Base-by-base conservation (phyloP, 2,329 filamentous ascomycete genomes). In the Stachybotrys echinatus region DNA sequence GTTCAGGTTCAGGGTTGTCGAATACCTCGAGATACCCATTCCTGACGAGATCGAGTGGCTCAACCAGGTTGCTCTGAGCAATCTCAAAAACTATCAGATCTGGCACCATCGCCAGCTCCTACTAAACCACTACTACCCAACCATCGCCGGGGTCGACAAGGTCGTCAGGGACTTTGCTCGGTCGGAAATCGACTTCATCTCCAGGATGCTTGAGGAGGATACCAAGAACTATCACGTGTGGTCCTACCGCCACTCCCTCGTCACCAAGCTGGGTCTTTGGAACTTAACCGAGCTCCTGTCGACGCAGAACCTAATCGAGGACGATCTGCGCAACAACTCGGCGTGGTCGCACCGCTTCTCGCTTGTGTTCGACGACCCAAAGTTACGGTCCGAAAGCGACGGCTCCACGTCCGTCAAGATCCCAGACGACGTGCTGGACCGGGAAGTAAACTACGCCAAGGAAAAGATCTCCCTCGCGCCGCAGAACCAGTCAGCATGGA, bases 61-160 rank as follows among this genome's bases (percentile, higher is more conserved):
- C 47, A 95, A 96, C 69, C 75, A 83, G 12, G 84, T 94, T 23
- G 89, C 92, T 12, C 75, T 95, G 48, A 77, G 82, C 50, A 87
- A 96, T 66, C 84, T 95, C 62, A 99, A 99, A 70, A 99, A 97
- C 73, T 99, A 99, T 73, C 94, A 99, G 72, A 99, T 99, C 68
- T 99, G 94, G 89, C 83, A 87, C 65, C 83, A 86, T 61, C 78
- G 83, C 22, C 82, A 86, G 66, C 72, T 84, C n/a, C 73, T 87
- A 27, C 73, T 86, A 48, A 80, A 87, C 57, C 66, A 77, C 55
- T 73, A 81, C 59, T 75, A 75, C 60, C 69, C 75, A 57, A 68
- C 80, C 70, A 88, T 81, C 73, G 85, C 72, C 66, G 79, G 58
- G 65, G 60, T 75, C 65, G 58, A 69, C 71, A 66, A 76, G 73